These are phyloP conservation scores for Dichotomopilus funicola DNA, from an alignment of 2,329 filamentous ascomycete species.

Conservation along the genomic window DNA sequence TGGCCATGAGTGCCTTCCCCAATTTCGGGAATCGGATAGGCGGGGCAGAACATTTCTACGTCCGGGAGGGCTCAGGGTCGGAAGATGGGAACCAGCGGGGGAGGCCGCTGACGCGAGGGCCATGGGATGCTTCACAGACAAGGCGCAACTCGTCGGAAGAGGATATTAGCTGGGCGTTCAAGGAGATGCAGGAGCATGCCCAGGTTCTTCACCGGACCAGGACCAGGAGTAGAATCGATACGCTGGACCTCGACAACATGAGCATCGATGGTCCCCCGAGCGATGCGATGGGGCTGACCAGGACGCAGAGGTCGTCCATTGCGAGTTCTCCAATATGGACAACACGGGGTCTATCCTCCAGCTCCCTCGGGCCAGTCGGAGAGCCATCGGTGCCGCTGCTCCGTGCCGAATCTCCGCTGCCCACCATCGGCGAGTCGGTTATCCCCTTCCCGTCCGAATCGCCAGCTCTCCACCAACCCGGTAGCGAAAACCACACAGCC, in stretches of 20 bases:
- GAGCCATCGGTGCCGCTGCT: constrained; percentile 30
- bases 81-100: constrained; percentile 46
- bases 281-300: constrained; percentile 32
- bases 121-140: constrained; percentile 25
- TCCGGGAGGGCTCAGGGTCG: constrained; percentile 50
- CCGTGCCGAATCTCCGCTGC: constrained; percentile 25
- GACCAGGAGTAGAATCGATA: constrained; percentile 38
- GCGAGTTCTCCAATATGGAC: constrained; percentile 29
- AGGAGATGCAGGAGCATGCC: constrained; percentile 73
- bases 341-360: constrained; percentile 18
- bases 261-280: constrained; percentile 31
- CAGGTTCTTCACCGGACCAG: constrained; percentile 32
- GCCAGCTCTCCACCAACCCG: constrained; percentile 22
- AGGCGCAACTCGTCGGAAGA: constrained; percentile 57
- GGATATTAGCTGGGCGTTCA: constrained; percentile 64
- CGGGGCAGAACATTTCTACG: constrained; percentile 64
- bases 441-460: constrained; percentile 24
- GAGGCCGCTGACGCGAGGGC: constrained; percentile 25
- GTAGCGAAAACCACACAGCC: constrained; percentile 30
- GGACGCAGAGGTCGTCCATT: constrained; percentile 23
- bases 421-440: constrained; percentile 26
- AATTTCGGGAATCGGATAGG: constrained; percentile 64
- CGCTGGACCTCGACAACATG: constrained; percentile 30
- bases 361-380: constrained; percentile 26
- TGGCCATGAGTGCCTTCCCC: constrained; percentile 69